Evolutionary conservation across 2,329 filamentous ascomycete species (phyloP).

Genomic region (Diplodia seriata): DNA sequence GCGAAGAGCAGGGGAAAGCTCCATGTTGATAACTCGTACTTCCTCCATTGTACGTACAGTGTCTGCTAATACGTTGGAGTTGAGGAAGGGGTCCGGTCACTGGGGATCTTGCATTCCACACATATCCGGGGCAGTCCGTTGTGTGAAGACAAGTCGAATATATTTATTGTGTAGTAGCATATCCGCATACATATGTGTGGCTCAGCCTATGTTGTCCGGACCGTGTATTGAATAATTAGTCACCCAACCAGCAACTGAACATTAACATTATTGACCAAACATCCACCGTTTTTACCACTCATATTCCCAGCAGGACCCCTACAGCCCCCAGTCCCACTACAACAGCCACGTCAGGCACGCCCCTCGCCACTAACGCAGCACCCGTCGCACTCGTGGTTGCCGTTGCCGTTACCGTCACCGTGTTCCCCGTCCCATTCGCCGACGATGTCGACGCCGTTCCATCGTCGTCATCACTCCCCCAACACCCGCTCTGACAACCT

Average conservation of each 20-base stretch:
- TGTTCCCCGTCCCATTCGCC: background rate
- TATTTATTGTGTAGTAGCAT: too few species aligned
- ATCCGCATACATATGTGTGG: too few species aligned
- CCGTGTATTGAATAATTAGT: background rate
- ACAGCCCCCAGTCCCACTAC: background rate
- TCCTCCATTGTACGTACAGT: background rate
- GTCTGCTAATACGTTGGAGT: too few species aligned
- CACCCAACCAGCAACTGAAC: background rate
- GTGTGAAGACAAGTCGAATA: too few species aligned
- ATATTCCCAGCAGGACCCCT: background rate
- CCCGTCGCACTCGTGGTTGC: slow-evolving; percentile 11
- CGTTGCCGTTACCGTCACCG: slow-evolving; percentile 13
- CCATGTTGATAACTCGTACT: background rate
- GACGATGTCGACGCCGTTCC: background rate
- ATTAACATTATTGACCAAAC: background rate
- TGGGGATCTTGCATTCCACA: too few species aligned
- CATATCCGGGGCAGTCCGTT: too few species aligned
- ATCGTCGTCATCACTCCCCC: slow-evolving; percentile 5
- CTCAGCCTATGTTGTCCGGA: too few species aligned
- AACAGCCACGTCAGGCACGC: background rate
- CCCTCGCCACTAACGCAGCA: background rate
- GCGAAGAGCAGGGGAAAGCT: background rate
- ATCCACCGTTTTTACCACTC: background rate
- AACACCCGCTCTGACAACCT: slow-evolving; percentile 30
- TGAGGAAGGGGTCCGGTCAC: too few species aligned